These are phyloP conservation scores for Ceratonia siliqua DNA, from an alignment of 306 rosid genomes.

Conservation along the genomic window DNA sequence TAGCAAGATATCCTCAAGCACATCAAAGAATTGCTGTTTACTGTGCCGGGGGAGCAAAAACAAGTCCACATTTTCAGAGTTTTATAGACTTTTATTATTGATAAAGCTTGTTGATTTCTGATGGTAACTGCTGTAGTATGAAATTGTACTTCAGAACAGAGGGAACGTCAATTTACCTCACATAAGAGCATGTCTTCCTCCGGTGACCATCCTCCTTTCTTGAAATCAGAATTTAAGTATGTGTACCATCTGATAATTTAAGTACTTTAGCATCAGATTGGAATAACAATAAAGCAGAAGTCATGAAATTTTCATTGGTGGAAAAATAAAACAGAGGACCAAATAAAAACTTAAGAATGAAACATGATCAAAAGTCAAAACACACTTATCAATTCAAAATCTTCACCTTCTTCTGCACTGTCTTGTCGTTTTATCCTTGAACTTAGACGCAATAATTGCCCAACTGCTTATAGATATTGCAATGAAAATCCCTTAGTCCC, in stretches of 20 bases:
- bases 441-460: conserved; percentile 95
- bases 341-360: conserved; percentile 17
- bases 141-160: conserved; percentile 8
- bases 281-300: conserved; percentile 22
- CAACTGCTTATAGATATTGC: conserved; percentile 57
- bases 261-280: conserved; percentile 33
- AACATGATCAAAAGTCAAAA: conserved; percentile 40
- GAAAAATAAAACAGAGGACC: conserved; percentile 10
- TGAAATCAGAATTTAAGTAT: conserved; percentile 96
- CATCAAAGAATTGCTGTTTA: conserved; percentile 29
- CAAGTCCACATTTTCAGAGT: conserved; percentile 20
- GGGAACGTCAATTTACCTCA: conserved; percentile 60
- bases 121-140: conserved; percentile 17
- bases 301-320: conserved; percentile 8
- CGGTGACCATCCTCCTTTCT: conserved; percentile 99
- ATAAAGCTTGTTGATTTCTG: conserved; percentile 22
- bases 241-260: conserved; percentile 87
- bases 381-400: conserved; percentile 15
- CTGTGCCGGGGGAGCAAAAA: not conserved
- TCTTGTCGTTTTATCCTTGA: conserved; percentile 96
- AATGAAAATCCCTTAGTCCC: conserved; percentile 34
- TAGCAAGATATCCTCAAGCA: conserved; percentile 14
- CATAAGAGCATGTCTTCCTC: conserved; percentile 97
- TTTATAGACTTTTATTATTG: not conserved
- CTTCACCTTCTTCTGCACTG: conserved; percentile 96